Base-by-base conservation (phyloP, 495 filamentous ascomycete genomes). In the Penicilliopsis zonata region DNA sequence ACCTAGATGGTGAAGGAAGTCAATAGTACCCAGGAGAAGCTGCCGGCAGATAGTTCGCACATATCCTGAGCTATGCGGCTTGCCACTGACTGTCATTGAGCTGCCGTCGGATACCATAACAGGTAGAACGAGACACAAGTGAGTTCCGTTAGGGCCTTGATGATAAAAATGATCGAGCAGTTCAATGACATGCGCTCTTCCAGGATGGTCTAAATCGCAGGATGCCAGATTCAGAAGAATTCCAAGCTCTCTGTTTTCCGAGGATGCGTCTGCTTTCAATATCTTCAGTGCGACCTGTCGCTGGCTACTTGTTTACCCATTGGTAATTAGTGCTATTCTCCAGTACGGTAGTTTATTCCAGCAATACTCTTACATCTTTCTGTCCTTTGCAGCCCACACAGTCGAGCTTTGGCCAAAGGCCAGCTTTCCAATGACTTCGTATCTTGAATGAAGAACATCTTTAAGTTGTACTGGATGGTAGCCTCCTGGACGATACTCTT, bases 401-500 rank as follows among this genome's bases (percentile, higher is more conserved):
- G 45, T 61, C 10, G 48, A 41, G 34, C 42, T 50, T 16, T 48
- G 41, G 10, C 55, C 55, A 19, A 33, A 42, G 21, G 55, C 57
- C 16, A 63, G 41, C 36, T 61, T 61, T 26, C 53, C 42, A 13
- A 63, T 33, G 24, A 63, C 40, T 12, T 42, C 40, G 33, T 58
- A 60, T 9, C 50, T 46, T 14, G 40, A 34, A 19, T 45, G 31
- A 9, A 61, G 35, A 10, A 43, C 20, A 21, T 61, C 55, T 29
- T 52, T 51, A 7, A 63, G 30, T 27, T 52, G 45, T 13, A 60
- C 38, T 8, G 57, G 57, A 31, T 63, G 57, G 17, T 43, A 50
- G 9, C 57, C 57, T 13, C 55, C 53, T 2, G 23, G 18, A 9
- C 48, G 35, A 31, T 59, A 55, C 37, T 52, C 43, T 18, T 50